Evolutionary conservation across 345 rosid genomes (phyloP), one percentile per base, ranked within the genome.

Genomic region (Orychophragmus violaceus): DNA sequence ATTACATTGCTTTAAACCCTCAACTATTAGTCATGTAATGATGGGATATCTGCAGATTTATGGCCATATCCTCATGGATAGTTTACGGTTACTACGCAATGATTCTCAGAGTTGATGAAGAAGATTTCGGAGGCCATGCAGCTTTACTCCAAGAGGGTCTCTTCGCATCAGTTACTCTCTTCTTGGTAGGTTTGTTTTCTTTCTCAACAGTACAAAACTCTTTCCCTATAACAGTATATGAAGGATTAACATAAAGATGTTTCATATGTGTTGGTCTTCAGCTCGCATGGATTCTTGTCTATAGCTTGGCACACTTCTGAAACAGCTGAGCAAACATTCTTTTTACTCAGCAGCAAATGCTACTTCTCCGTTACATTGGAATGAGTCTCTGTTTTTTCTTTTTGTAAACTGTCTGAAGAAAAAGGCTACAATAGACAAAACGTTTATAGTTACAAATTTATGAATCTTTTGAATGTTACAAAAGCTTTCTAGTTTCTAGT

Each of bases 61-160:
- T 90, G 66, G 72, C 71, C 39, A 59, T 90, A 64, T 86, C 97
- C 13, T 79, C 99, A 1, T 95, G 83, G 59, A 83, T 94, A 1
- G 54, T 94, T 41, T 90, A 94, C 41, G 85, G 90, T 8, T 90
- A 88, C 78, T 94, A 94, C 51, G 86, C 87, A 3, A 70, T 90
- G 88, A 76, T 90, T 63, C 78, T 90, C 61, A 90, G 88, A 85
- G 55, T 94, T 17, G 97, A 88, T 30, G 99, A 94, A 81, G 97
- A 90, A 78, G 96, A 90, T 21, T 88, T 79, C 59, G 99, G 99
- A 6, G 97, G 99, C 51, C 99, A 94, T 39, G 89, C 85, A 69
- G 81, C 89, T 17, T 91, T 93, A 39, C 97, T 93, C 65, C 99
- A 91, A 78, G 93, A 94, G 77, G 97, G 99, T 13, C 86, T 94